A percentile compares a stretch with the other conserved stretches of the same genome.
Conservation (phyloP, 2,329 filamentous ascomycete species). For the Didymella sp. region DNA sequence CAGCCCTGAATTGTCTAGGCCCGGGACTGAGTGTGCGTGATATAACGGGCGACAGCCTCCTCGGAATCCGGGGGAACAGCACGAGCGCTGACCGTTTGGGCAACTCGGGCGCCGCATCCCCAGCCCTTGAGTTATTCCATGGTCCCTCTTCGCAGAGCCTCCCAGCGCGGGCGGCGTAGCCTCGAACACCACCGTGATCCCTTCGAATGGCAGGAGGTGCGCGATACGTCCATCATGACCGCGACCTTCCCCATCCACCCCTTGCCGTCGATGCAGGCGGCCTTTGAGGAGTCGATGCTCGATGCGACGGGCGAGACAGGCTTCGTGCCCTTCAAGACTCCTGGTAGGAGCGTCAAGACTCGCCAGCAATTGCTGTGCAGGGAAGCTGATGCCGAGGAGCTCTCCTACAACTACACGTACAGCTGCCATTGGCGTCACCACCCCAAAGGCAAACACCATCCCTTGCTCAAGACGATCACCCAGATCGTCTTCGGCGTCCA, state of each 20-base stretch:
- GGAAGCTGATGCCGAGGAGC: conserved; percentile 69
- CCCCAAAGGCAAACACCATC: conserved; percentile 79
- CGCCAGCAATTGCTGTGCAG: conserved; percentile 58
- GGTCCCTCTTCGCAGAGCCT: conserved; percentile 34
- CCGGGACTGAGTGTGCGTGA: conserved; percentile 33
- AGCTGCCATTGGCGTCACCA: conserved; percentile 78
- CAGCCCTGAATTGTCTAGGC: conserved; percentile 27
- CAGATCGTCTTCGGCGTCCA: conserved; percentile 96
- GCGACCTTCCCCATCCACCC: conserved; percentile 67
- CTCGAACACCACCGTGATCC: conserved; percentile 30
- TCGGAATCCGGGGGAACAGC: conserved; percentile 23
- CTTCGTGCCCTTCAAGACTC: conserved; percentile 49
- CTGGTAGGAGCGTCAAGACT: conserved; percentile 48
- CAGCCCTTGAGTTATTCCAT: conserved; percentile 18
- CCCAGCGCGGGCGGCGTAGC: conserved; percentile 31
- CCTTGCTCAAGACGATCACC: conserved; percentile 86
- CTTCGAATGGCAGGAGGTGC: conserved; percentile 45
- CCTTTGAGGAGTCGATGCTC: conserved; percentile 81
- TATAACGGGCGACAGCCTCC: conserved; percentile 30
- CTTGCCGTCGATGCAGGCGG: conserved; percentile 76
- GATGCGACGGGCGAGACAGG: conserved; percentile 64
- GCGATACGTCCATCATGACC: conserved; percentile 45
- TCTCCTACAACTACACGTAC: conserved; percentile 73
- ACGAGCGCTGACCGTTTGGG: conserved; percentile 11
- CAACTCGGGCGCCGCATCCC: conserved; percentile 15